phyloP scores from a whole-genome alignment of 768 basidiomycete genomes.

The Gloeophyllum trabeum region DNA sequence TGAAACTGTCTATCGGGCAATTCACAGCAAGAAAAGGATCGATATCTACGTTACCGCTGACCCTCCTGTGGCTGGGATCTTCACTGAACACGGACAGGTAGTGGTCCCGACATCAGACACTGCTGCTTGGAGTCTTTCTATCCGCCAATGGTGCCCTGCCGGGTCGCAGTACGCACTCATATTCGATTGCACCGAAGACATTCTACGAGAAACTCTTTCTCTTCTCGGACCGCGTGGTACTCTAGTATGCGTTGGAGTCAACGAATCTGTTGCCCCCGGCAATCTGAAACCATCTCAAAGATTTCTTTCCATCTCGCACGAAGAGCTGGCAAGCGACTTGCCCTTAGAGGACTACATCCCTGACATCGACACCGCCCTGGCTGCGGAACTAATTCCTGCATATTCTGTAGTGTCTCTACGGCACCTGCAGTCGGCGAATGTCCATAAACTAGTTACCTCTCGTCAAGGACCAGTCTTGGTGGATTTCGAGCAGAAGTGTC shows the following conservation, averaged over 20 bases:
- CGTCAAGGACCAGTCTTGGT: background rate
- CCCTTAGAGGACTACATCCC: background rate
- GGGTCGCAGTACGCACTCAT: slow-evolving; percentile 6
- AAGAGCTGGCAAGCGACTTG: background rate
- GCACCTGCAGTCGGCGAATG: background rate
- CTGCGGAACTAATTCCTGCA: background rate
- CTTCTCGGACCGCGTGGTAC: slow-evolving; percentile 4
- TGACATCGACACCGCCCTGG: background rate
- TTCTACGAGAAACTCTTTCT: slow-evolving; percentile 1
- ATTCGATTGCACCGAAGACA: slow-evolving; percentile 3
- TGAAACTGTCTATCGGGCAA: background rate
- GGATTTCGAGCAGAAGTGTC: background rate
- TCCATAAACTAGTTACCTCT: background rate
- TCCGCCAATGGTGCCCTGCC: slow-evolving; percentile 1
- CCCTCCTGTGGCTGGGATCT: background rate
- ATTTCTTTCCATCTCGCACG: slow-evolving; percentile 4
- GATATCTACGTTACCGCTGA: background rate
- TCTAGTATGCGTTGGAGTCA: slow-evolving; percentile 3
- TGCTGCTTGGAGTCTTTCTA: slow-evolving; percentile 1
- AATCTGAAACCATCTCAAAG: background rate
- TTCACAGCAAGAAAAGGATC: background rate
- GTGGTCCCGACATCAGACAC: background rate
- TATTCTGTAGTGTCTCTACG: background rate
- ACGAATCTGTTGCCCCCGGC: background rate
- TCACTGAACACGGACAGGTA: background rate